Conservation (phyloP, 768 basidiomycete species). For the Podaxis mareebaensis region DNA sequence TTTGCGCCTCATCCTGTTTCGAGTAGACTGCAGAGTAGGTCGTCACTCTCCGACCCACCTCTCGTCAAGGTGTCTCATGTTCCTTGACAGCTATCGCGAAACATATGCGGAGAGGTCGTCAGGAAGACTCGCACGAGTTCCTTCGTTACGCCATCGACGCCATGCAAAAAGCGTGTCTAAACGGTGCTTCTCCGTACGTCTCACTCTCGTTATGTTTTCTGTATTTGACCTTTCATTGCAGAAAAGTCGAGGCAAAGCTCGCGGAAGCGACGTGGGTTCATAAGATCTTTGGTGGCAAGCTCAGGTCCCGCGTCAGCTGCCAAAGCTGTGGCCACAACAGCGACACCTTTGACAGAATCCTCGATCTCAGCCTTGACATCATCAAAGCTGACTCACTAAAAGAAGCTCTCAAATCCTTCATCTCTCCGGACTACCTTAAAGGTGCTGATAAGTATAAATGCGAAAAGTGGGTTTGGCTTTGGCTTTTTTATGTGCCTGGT, state of each 20-base stretch:
- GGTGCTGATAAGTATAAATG: conserved; percentile 98
- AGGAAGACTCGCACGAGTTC: conserved; percentile 98
- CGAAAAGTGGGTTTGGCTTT: conserved; percentile 76
- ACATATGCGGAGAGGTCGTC: conserved; percentile 85
- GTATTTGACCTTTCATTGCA: conserved; percentile 28
- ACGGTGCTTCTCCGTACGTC: conserved; percentile 69
- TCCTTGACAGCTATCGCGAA: conserved; percentile 76
- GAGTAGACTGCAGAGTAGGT: conserved; percentile 68
- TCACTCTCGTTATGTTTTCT: background rate
- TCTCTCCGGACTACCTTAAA: conserved; percentile 77
- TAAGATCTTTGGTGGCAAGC: conserved; percentile 87
- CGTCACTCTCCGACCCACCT: background rate
- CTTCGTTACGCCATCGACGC: conserved; percentile 92
- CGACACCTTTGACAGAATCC: conserved; percentile 94
- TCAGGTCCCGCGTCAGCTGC: conserved; percentile 92
- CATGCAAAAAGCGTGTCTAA: conserved; percentile 81
- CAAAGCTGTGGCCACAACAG: conserved; percentile 79
- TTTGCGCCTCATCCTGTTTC: conserved; percentile 71
- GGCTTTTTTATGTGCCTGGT: background rate
- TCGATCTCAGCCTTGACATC: conserved; percentile 94
- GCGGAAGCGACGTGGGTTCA: conserved; percentile 94
- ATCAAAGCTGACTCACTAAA: conserved; percentile 58
- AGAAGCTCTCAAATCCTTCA: conserved; percentile 79
- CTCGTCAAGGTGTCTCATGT: conserved; percentile 14
- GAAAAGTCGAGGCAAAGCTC: conserved; percentile 68